A percentile compares a stretch with the other conserved stretches of the same genome.
Evolutionary conservation across 257 asterid genomes (phyloP).

Genomic region (Penstemon newberryi): DNA sequence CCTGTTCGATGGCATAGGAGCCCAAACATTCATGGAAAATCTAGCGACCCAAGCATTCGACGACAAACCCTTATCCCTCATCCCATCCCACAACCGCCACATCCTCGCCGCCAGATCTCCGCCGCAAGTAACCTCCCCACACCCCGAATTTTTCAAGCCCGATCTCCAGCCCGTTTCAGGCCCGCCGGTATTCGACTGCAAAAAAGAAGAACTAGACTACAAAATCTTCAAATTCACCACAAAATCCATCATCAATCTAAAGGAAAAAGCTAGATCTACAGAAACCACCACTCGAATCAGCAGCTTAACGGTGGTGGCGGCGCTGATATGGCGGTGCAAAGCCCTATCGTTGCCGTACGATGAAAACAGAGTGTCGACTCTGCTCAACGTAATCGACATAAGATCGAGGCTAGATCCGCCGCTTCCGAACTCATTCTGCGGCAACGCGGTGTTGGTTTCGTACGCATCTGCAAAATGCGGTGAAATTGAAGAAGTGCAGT

Average conservation of each 20-base stretch:
- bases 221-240: conserved; percentile 45
- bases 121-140: conserved; percentile 28
- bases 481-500: conserved; percentile 39
- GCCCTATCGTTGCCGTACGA: conserved; percentile 30
- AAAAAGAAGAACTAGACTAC: conserved; percentile 37
- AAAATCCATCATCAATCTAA: conserved; percentile 27
- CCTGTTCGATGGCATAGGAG: conserved; percentile 47
- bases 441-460: conserved; percentile 46
- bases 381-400: conserved; percentile 43
- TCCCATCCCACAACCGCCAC: conserved; percentile 39
- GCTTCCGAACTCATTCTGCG: conserved; percentile 39
- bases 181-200: conserved; percentile 51
- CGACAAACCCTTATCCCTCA: conserved; percentile 29
- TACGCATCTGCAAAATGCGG: conserved; percentile 36
- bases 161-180: conserved; percentile 39
- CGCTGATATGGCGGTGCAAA: conserved; percentile 48
- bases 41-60: conserved; percentile 50
- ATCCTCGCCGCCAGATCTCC: conserved; percentile 42
- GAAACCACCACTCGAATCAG: conserved; percentile 22
- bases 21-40: conserved; percentile 43
- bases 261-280: conserved; percentile 35
- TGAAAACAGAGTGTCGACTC: conserved; percentile 25
- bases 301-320: conserved; percentile 40
- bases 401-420: conserved; percentile 46
- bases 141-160: conserved; percentile 38